A percentile compares a stretch with the other conserved stretches of the same genome.
These are phyloP conservation scores for Fusarium kyushuense DNA, from an alignment of 2,329 filamentous ascomycete species.

Conservation along the genomic window DNA sequence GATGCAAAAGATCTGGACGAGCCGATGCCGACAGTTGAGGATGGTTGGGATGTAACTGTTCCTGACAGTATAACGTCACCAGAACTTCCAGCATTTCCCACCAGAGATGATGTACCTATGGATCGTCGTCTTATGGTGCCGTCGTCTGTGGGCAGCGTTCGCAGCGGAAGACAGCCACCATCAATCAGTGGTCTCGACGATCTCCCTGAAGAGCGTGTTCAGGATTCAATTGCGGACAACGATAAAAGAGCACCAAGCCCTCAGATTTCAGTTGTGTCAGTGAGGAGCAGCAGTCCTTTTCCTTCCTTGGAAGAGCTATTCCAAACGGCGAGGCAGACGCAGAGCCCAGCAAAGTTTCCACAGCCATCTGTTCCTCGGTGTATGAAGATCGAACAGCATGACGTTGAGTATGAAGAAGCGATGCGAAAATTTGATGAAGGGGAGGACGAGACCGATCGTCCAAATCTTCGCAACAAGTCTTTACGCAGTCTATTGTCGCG, in stretches of 20 bases:
- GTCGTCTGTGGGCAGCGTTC: slow-evolving; percentile 54
- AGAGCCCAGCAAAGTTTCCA: slow-evolving; percentile 50
- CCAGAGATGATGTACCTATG: slow-evolving; percentile 9
- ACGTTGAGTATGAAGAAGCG: slow-evolving; percentile 58
- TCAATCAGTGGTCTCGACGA: slow-evolving; percentile 53
- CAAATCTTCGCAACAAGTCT: slow-evolving; percentile 44
- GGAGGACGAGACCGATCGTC: slow-evolving; percentile 47
- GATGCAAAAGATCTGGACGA: slow-evolving; percentile 26
- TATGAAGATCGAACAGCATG: slow-evolving; percentile 44
- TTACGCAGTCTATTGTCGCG: slow-evolving; percentile 50
- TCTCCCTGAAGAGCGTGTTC: slow-evolving; percentile 43
- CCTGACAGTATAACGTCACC: slow-evolving; percentile 41
- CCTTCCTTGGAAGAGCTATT: slow-evolving; percentile 56
- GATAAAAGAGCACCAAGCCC: slow-evolving; percentile 32
- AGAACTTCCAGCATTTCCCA: slow-evolving; percentile 24
- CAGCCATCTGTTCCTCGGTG: slow-evolving; percentile 45
- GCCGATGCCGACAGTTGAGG: slow-evolving; percentile 8
- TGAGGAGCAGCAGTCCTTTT: slow-evolving; percentile 52
- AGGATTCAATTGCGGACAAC: slow-evolving; percentile 38
- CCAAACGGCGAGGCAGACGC: slow-evolving; percentile 55
- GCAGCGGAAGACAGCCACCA: slow-evolving; percentile 64
- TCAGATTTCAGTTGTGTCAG: slow-evolving; percentile 34
- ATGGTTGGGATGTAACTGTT: slow-evolving; percentile 36
- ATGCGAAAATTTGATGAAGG: slow-evolving; percentile 58
- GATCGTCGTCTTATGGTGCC: slow-evolving; percentile 29